Evolutionary conservation across 768 basidiomycete species (phyloP).

Genomic region (Xerocomus spinulosus): DNA sequence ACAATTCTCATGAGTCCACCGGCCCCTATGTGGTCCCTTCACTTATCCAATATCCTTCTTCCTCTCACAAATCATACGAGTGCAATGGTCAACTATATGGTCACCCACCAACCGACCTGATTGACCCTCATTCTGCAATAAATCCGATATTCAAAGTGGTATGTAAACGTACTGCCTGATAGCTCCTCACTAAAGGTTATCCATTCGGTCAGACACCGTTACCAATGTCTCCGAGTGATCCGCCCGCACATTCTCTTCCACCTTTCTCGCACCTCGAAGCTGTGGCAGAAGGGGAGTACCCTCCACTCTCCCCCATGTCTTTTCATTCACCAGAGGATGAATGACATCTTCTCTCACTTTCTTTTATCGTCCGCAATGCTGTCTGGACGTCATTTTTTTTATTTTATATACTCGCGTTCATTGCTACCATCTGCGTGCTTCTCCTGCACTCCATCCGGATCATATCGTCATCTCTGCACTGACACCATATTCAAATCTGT

Average conservation of each 20-base stretch:
- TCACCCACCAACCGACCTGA: conserved; percentile 57
- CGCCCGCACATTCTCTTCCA: conserved; percentile 51
- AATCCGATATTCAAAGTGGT: conserved; percentile 92
- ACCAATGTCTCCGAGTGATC: conserved; percentile 40
- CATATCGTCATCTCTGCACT: conserved; percentile 11
- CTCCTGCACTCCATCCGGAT: conserved; percentile 28
- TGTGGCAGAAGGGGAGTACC: conserved; percentile 71
- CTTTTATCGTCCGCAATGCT: conserved; percentile 21
- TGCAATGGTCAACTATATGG: conserved; percentile 47
- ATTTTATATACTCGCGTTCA: conserved; percentile 24
- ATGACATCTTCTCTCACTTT: conserved; percentile 20
- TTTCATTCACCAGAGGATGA: conserved; percentile 52
- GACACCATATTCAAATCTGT: conserved; percentile 8
- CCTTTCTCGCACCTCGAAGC: conserved; percentile 82
- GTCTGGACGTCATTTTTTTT: conserved; percentile 25
- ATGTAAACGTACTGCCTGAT: conserved; percentile 33
- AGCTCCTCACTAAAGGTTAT: conserved; percentile 6
- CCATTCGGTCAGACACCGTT: conserved; percentile 45
- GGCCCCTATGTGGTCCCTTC: conserved; percentile 35
- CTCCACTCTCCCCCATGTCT: conserved; percentile 73
- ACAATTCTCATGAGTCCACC: conserved; percentile 38
- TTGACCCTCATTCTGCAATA: conserved; percentile 63
- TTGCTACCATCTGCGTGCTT: conserved; percentile 27
- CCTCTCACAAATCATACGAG: conserved; percentile 44
- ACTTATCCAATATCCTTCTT: conserved; percentile 36